Conservation (phyloP, 805 yeast species). For the Metschnikowia baotianmanensis region DNA sequence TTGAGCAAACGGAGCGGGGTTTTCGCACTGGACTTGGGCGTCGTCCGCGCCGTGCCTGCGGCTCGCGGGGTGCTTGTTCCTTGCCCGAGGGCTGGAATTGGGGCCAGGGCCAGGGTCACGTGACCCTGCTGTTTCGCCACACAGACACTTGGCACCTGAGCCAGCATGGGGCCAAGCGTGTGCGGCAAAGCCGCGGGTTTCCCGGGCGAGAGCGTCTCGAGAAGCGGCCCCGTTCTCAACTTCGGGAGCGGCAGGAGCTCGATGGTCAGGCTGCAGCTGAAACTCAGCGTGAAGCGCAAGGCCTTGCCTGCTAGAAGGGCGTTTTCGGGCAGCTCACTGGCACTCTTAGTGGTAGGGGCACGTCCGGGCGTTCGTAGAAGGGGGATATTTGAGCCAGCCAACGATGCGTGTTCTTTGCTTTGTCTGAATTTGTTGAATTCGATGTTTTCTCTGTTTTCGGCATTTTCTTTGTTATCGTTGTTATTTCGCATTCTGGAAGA, state of each 20-base stretch:
- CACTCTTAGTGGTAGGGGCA: conserved; percentile 23
- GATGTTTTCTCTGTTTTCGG: too few relatives aligned
- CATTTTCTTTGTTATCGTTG: too few relatives aligned
- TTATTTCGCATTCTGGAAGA: too few relatives aligned
- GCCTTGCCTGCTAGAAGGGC: conserved; percentile 41
- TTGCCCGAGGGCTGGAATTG: conserved; percentile 13
- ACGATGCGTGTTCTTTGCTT: too few relatives aligned
- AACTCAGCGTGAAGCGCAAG: conserved; percentile 59
- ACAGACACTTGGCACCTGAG: conserved; percentile 13
- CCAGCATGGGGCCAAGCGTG: conserved; percentile 8
- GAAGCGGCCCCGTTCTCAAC: conserved; percentile 60
- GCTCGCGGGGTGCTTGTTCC: conserved; percentile 12
- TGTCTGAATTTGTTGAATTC: too few relatives aligned
- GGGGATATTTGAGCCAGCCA: background rate
- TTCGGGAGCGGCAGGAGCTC: conserved; percentile 60
- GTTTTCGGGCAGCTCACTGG: conserved; percentile 43
- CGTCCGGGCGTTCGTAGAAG: conserved; percentile 16
- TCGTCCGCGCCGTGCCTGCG: conserved; percentile 22
- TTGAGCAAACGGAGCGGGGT: conserved; percentile 38
- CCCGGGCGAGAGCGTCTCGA: conserved; percentile 64
- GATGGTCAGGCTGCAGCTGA: conserved; percentile 62
- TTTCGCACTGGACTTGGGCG: conserved; percentile 35
- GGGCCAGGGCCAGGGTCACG: background rate
- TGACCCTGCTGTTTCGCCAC: conserved; percentile 6
- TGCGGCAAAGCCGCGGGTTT: conserved; percentile 14